Evolutionary conservation across 2,329 filamentous ascomycete genomes (phyloP).

Genomic region (Sporothrix protearum): DNA sequence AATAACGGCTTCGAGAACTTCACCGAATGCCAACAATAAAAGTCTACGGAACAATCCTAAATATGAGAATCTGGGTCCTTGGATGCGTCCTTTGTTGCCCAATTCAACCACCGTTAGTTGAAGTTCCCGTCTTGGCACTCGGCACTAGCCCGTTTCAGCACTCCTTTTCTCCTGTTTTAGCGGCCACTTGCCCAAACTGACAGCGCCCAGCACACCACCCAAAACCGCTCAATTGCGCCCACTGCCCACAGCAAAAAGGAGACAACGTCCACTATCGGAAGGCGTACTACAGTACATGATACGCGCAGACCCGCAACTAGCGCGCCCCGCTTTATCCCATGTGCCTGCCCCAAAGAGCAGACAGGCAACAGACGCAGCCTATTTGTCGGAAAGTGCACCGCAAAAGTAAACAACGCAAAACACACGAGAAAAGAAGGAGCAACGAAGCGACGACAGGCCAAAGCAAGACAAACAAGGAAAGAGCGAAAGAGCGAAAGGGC

Average conservation of each 20-base stretch:
- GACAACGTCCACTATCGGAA: no score
- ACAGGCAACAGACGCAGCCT: neutral
- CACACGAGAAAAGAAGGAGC: slow-evolving; percentile 10
- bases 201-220: neutral
- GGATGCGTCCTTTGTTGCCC: neutral
- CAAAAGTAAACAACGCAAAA: slow-evolving; percentile 22
- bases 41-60: no score
- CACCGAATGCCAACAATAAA: neutral
- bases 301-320: slow-evolving; percentile 14
- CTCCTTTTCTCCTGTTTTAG: neutral
- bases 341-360: neutral
- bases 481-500: neutral
- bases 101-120: neutral
- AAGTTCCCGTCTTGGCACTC: neutral
- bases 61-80: neutral
- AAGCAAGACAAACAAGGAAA: neutral
- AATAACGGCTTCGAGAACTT: neutral
- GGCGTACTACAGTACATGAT: no score
- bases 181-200: neutral
- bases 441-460: neutral
- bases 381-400: slow-evolving; percentile 4
- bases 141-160: slow-evolving; percentile 14
- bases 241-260: neutral
- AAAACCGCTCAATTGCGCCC: neutral
- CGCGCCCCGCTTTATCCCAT: slow-evolving; percentile 16